A percentile compares a stretch with the other conserved stretches of the same genome.
Conservation (phyloP, 108 stramenopile species). For the Aurantiochytrium sp. region DNA sequence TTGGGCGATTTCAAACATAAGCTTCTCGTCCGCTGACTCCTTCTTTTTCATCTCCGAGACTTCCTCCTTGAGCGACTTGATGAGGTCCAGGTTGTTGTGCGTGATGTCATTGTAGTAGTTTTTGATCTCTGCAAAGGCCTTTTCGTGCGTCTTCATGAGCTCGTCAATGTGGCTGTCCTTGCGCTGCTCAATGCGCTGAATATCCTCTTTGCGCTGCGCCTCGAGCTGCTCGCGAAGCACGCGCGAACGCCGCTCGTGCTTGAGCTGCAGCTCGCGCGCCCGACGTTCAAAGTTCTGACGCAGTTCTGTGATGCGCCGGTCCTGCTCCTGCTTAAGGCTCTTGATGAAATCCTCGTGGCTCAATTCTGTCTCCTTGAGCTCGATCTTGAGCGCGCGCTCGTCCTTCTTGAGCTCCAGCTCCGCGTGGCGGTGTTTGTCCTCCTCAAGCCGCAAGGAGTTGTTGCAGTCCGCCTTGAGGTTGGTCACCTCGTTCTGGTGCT, state of each 20-base stretch:
- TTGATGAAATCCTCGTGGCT: conserved; percentile 58
- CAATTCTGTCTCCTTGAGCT: conserved; percentile 55
- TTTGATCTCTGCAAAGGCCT: conserved; percentile 66
- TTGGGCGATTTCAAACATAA: conserved; percentile 53
- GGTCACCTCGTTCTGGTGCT: conserved; percentile 64
- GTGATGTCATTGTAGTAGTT: conserved; percentile 70
- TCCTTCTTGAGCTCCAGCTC: conserved; percentile 58
- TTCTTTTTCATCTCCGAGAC: conserved; percentile 50
- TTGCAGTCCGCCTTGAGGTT: conserved; percentile 51
- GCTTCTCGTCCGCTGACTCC: conserved; percentile 60
- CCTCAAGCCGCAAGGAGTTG: conserved; percentile 54
- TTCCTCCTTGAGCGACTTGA: conserved; percentile 63
- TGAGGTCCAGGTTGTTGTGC: conserved; percentile 69
- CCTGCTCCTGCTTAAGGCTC: conserved; percentile 55
- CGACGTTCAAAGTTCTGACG: conserved; percentile 60
- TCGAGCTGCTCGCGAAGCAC: conserved; percentile 54
- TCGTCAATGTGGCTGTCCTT: conserved; percentile 33
- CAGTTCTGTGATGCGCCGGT: conserved; percentile 49
- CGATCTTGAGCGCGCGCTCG: conserved; percentile 46
- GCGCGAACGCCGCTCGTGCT: conserved; percentile 39
- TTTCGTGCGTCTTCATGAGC: conserved; percentile 61
- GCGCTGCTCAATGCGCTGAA: conserved; percentile 36
- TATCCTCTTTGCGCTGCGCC: conserved; percentile 49
- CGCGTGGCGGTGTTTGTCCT: conserved; percentile 51
- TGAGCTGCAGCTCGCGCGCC: conserved; percentile 42